phyloP scores from a whole-genome alignment of 1,284 basidiomycete genomes.

The Blastosporella zonata region DNA sequence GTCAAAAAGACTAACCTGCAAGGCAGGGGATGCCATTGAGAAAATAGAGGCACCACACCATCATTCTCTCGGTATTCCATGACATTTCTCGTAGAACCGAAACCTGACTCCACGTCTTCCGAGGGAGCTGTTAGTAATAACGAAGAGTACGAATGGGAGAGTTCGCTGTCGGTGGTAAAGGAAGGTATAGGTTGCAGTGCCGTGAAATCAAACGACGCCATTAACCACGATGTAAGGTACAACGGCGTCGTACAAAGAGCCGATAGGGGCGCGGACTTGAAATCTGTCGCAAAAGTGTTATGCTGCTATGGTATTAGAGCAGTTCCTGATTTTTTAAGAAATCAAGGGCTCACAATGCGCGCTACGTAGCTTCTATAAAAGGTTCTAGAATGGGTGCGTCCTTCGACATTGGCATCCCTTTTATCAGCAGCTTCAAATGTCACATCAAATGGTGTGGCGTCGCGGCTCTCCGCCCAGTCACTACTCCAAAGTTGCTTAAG shows the following conservation, averaged over 20 bases:
- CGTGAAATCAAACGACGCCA: constrained; percentile 36
- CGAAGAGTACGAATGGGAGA: neutral
- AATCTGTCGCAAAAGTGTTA: neutral
- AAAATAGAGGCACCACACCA: constrained; percentile 50
- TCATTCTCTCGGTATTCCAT: constrained; percentile 41
- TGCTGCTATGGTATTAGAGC: constrained; percentile 8
- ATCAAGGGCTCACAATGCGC: constrained; percentile 26
- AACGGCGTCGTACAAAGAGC: neutral
- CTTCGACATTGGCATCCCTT: constrained; percentile 40
- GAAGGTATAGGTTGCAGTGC: constrained; percentile 34
- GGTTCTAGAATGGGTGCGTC: constrained; percentile 32
- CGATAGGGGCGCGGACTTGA: constrained; percentile 1
- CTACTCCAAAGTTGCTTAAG: constrained; percentile 42
- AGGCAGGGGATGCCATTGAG: constrained; percentile 49
- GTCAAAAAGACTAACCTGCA: constrained; percentile 34
- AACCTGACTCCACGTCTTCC: neutral
- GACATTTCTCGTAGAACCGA: constrained; percentile 9
- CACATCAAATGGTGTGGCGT: constrained; percentile 46
- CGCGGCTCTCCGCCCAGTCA: constrained; percentile 47
- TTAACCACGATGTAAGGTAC: constrained; percentile 11
- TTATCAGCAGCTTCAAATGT: constrained; percentile 46
- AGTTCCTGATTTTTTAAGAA: constrained; percentile 13
- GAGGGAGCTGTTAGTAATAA: neutral
- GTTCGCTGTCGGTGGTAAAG: constrained; percentile 23
- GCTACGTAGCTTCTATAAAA: constrained; percentile 45